These are phyloP conservation scores for Claviceps pazoutovae DNA, from an alignment of 2,329 filamentous ascomycete species.

Conservation along the genomic window DNA sequence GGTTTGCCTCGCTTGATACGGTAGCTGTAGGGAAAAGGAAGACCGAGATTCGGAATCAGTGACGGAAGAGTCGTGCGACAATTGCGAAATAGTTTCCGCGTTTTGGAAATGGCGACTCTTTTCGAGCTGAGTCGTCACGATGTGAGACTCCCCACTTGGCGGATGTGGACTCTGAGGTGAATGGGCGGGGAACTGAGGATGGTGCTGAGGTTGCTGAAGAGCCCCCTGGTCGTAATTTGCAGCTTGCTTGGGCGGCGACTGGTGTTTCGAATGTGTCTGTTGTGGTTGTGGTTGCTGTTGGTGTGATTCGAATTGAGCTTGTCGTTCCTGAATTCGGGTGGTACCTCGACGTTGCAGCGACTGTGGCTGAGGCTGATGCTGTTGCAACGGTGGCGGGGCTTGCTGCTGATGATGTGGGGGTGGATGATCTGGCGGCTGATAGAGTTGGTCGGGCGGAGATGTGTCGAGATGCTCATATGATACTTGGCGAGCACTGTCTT, in stretches of 20 bases:
- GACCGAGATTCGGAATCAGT: conserved; percentile 33
- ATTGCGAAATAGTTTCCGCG: conserved; percentile 46
- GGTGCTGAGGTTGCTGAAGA: conserved; percentile 17
- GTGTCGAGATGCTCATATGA: conserved; percentile 27
- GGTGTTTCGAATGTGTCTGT: conserved; percentile 1
- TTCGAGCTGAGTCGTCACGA: conserved; percentile 22
- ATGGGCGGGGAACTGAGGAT: conserved; percentile 8
- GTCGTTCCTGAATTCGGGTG: conserved; percentile 20
- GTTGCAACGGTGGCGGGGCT: conserved; percentile 5
- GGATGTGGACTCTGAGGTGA: conserved; percentile 16
- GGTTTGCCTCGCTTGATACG: conserved; percentile 31
- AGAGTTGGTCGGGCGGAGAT: conserved; percentile 32
- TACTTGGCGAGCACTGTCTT: conserved; percentile 35
- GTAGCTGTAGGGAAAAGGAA: conserved; percentile 28
- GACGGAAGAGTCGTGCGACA: conserved; percentile 46
- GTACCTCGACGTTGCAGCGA: conserved; percentile 13
- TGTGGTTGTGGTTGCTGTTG: conserved; percentile 1
- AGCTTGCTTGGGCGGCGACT: conserved; percentile 17
- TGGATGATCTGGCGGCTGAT: conserved; percentile 19
- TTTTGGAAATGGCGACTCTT: conserved; percentile 27
- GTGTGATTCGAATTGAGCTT: conserved; percentile 13
- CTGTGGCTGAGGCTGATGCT: conserved; percentile 19
- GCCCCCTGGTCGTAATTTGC: conserved; percentile 20
- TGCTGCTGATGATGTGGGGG: conserved; percentile 19
- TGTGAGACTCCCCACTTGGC: conserved; percentile 21